A percentile compares a stretch with the other conserved stretches of the same genome.
Conservation (phyloP, 306 rosid species). For the Luffa acutangula region DNA sequence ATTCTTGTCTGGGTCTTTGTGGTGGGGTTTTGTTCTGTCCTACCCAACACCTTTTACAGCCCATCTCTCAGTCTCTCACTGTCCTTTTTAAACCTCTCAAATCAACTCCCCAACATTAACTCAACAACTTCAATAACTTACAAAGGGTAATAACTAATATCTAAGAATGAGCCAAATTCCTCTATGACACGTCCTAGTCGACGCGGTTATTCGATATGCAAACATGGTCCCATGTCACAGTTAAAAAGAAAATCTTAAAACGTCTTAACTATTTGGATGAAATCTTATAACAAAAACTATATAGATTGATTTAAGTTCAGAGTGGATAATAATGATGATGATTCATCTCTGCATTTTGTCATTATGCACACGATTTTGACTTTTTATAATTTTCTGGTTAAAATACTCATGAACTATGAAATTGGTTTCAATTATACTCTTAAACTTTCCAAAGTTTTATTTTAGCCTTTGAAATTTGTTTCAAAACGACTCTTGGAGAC, state of each 20-base stretch:
- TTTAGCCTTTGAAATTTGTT: too few species aligned
- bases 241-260: too few species aligned
- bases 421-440: too few species aligned
- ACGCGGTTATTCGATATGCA: background rate
- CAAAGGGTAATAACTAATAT: background rate
- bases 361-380: background rate
- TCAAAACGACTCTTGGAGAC: too few species aligned
- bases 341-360: too few species aligned
- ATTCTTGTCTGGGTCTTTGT: background rate
- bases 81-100: background rate
- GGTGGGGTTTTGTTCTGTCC: conserved; percentile 1
- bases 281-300: too few species aligned
- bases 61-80: background rate
- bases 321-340: too few species aligned
- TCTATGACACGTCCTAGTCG: background rate
- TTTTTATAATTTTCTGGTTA: background rate
- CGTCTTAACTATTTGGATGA: too few species aligned
- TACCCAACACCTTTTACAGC: background rate
- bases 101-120: background rate
- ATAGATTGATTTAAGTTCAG: too few species aligned
- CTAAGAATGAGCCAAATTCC: background rate
- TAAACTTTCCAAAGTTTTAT: too few species aligned
- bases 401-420: too few species aligned
- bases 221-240: background rate
- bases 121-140: background rate